Evolutionary conservation across 2,329 filamentous ascomycete species (phyloP), one percentile per base, ranked within the genome.

Genomic region (Dactylellina sp.): DNA sequence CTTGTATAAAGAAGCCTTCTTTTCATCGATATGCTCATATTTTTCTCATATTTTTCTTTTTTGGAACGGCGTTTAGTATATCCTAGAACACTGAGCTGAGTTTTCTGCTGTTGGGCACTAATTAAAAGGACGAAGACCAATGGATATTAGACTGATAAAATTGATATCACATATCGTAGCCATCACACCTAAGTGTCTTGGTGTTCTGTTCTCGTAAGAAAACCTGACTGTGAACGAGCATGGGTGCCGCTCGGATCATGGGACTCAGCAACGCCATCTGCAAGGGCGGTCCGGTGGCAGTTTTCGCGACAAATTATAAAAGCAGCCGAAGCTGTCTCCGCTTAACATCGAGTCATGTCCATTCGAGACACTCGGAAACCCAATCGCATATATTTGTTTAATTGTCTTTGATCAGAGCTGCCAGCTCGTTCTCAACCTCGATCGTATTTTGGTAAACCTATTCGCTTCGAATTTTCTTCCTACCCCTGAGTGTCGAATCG

Each of bases 41-140:
- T 40, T 25, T 55, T 16, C 7, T 12, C 3, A n/a, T 46, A 20
- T 46, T 46, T 22, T 22, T 25, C 12, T 50, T 14, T 57, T 53
- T 57, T 9, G 53, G 37, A 57, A 20, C 12, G 53, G 53, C 53
- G 53, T 57, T 57, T 32, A 42, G 20, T 44, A 57, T 57, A 57
- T 57, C 18, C 9, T 57, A 57, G 53, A 57, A 55, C 20, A 44
- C 25, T 44, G 53, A 44, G 22, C 39, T 9, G 28, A 32, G 28
- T 18, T 24, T 40, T 47, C 18, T 47, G 16, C 6, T 50, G 49
- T 37, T 44, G 22, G n/a, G 37, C 37, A 57, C 32, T 28, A 24
- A 57, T 39, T 32, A 6, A 32, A 44, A 42, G 32, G 18, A 28
- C 24, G 16, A 39, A 40, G 18, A 20, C 9, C 4, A 14, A 12